Evolutionary conservation across 768 basidiomycete genomes (phyloP).

Genomic region (Tricholoma terreum): DNA sequence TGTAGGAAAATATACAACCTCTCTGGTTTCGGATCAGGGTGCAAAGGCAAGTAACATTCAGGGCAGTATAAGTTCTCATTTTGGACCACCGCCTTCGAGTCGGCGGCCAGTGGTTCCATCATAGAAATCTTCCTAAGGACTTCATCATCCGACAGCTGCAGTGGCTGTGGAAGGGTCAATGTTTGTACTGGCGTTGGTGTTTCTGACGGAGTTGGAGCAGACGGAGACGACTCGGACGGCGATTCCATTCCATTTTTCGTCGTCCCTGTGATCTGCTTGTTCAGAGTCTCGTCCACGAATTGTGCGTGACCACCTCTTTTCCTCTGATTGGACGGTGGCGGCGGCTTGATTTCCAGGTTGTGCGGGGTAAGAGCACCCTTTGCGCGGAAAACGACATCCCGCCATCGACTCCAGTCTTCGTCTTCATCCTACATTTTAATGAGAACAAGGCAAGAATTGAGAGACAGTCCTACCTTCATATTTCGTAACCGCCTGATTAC

Average conservation of each 20-base stretch:
- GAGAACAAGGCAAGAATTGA: background rate
- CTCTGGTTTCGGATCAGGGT: constrained; percentile 92
- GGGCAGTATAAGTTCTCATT: constrained; percentile 66
- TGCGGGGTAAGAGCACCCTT: constrained; percentile 56
- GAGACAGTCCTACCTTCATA: constrained; percentile 58
- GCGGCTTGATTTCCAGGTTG: constrained; percentile 43
- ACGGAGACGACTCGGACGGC: constrained; percentile 7
- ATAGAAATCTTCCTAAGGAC: constrained; percentile 40
- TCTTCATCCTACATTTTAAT: constrained; percentile 60
- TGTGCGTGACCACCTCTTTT: constrained; percentile 56
- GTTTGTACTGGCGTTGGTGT: constrained; percentile 16
- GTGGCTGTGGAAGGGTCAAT: constrained; percentile 15
- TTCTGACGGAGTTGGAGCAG: constrained; percentile 10
- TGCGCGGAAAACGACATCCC: constrained; percentile 78
- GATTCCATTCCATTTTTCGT: constrained; percentile 1
- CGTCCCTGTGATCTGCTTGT: constrained; percentile 11
- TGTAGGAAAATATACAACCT: constrained; percentile 95
- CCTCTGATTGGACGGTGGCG: constrained; percentile 59
- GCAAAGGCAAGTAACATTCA: constrained; percentile 89
- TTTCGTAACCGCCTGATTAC: constrained; percentile 79
- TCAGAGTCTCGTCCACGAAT: constrained; percentile 26
- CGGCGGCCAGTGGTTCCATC: constrained; percentile 37
- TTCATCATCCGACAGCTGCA: constrained; percentile 48
- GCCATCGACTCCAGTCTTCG: constrained; percentile 88
- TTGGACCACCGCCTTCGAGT: constrained; percentile 35